Percentiles rank a stretch among this genome's conserved stretches.
Conservation (phyloP, 176 grass and related monocot species). For the Aechmea fasciata region DNA sequence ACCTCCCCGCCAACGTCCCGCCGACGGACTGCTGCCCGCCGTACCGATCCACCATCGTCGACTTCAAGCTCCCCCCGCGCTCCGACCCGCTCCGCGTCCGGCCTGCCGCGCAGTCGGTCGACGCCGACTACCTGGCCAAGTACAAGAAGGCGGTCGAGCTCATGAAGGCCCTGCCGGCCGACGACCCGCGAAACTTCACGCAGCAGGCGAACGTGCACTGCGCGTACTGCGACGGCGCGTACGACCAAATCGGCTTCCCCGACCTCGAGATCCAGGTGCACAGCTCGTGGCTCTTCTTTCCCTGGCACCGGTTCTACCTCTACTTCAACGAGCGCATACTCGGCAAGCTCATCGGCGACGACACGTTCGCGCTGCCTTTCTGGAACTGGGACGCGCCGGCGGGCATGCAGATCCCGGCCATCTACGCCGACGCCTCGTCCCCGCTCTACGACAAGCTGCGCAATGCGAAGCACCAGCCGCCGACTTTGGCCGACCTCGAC, state of each 20-base stretch:
- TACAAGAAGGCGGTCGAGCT: slow-evolving; percentile 44
- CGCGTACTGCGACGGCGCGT: slow-evolving; percentile 44
- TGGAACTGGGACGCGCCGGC: slow-evolving; percentile 77
- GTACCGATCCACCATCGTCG: slow-evolving; percentile 5
- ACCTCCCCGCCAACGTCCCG: slow-evolving; percentile 13
- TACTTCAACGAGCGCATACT: slow-evolving; percentile 75
- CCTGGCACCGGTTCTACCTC: slow-evolving; percentile 59
- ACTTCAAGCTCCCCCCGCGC: slow-evolving; percentile 37
- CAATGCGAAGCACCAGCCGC: slow-evolving; percentile 38
- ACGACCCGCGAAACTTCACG: slow-evolving; percentile 70
- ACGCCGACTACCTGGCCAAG: slow-evolving; percentile 38
- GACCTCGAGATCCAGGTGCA: slow-evolving; percentile 40
- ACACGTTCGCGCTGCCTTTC: slow-evolving; percentile 61
- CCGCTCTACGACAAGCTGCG: slow-evolving; percentile 41
- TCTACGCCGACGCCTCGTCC: slow-evolving; percentile 35
- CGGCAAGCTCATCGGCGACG: slow-evolving; percentile 65
- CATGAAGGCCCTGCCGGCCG: slow-evolving; percentile 55
- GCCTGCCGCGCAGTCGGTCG: slow-evolving; percentile 46
- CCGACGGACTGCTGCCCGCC: slow-evolving; percentile 43
- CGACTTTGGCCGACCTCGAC: slow-evolving; percentile 41
- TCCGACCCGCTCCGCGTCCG: slow-evolving; percentile 43
- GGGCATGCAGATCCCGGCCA: slow-evolving; percentile 48
- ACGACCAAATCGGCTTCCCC: slow-evolving; percentile 49
- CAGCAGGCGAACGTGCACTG: slow-evolving; percentile 60
- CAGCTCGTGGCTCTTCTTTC: slow-evolving; percentile 71